Conservation (phyloP, 2,329 filamentous ascomycete genomes). For the Arthrobotrys megalospora region DNA sequence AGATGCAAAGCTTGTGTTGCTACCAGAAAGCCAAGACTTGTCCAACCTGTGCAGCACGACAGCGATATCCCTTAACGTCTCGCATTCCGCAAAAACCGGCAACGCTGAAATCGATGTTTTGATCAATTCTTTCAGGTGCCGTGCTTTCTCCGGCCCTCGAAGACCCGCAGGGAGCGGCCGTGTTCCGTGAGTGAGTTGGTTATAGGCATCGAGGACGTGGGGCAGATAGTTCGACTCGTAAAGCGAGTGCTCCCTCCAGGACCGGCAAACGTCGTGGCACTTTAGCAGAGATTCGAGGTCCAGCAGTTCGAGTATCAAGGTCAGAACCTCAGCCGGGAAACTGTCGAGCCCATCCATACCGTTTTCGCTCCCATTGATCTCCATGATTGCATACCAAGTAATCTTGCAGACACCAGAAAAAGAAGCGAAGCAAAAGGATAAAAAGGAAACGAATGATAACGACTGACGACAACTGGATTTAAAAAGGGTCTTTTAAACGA, state of each 20-base stretch:
- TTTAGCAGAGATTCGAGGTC: conserved; percentile 58
- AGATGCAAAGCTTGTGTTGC: conserved; percentile 52
- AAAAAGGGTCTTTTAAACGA: conserved; percentile 49
- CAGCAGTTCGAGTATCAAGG: conserved; percentile 55
- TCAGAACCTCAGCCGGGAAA: conserved; percentile 51
- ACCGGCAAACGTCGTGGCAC: conserved; percentile 60
- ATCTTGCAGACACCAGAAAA: conserved; percentile 19
- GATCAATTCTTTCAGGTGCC: conserved; percentile 44
- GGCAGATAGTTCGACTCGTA: conserved; percentile 57
- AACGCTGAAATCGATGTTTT: conserved; percentile 53
- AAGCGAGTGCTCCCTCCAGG: conserved; percentile 53
- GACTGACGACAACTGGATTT: conserved; percentile 39
- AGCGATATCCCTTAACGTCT: conserved; percentile 59
- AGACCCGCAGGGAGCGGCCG: conserved; percentile 47
- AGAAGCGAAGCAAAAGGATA: conserved; percentile 36
- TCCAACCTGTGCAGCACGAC: conserved; percentile 49
- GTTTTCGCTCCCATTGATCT: conserved; percentile 43
- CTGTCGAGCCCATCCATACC: conserved; percentile 56
- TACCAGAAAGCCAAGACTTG: conserved; percentile 56
- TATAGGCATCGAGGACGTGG: conserved; percentile 57
- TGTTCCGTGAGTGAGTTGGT: conserved; percentile 53
- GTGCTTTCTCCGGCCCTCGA: conserved; percentile 13
- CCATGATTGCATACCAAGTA: conserved; percentile 42
- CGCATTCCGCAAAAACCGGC: conserved; percentile 56
- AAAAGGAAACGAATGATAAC: conserved; percentile 37